A percentile compares a stretch with the other conserved stretches of the same genome.
phyloP scores from a whole-genome alignment of 73 alveolate genomes.

The Paramecium tetraurelia region DNA sequence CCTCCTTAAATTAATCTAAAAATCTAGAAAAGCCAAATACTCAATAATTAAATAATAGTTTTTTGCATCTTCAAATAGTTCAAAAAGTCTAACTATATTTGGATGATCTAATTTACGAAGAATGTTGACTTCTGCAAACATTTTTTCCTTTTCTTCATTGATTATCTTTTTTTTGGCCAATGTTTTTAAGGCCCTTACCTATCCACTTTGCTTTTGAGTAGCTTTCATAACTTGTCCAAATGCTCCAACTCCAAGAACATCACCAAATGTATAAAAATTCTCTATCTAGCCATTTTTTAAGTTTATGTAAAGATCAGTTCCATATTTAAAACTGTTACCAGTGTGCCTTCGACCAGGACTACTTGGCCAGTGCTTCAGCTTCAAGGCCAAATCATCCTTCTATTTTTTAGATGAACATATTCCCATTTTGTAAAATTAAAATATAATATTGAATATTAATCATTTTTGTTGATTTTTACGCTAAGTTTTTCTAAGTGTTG shows the following conservation, averaged over 20 bases:
- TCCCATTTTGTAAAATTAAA: background rate
- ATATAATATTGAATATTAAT: background rate
- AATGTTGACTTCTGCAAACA: constrained; percentile 61
- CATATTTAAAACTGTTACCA: constrained; percentile 39
- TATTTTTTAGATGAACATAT: background rate
- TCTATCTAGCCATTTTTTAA: constrained; percentile 26
- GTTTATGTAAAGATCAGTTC: constrained; percentile 42
- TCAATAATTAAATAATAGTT: constrained; percentile 57
- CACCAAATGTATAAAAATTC: constrained; percentile 7
- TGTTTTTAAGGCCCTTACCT: constrained; percentile 47
- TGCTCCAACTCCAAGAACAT: constrained; percentile 56
- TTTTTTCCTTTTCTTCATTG: constrained; percentile 56
- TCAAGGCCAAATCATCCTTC: background rate
- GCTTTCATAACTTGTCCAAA: constrained; percentile 57
- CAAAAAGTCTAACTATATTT: constrained; percentile 42
- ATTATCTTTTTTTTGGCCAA: constrained; percentile 39
- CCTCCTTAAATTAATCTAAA: constrained; percentile 14
- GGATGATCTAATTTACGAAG: constrained; percentile 56
- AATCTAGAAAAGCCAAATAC: background rate
- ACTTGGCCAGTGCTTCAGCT: background rate
- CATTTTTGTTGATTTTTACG: constrained; percentile 67
- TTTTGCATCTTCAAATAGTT: constrained; percentile 43
- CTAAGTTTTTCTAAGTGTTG: constrained; percentile 66
- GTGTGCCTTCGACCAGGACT: constrained; percentile 24
- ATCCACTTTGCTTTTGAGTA: constrained; percentile 42